These are phyloP conservation scores for Cercospora sojina DNA, from an alignment of 2,329 filamentous ascomycete species.

Conservation along the genomic window DNA sequence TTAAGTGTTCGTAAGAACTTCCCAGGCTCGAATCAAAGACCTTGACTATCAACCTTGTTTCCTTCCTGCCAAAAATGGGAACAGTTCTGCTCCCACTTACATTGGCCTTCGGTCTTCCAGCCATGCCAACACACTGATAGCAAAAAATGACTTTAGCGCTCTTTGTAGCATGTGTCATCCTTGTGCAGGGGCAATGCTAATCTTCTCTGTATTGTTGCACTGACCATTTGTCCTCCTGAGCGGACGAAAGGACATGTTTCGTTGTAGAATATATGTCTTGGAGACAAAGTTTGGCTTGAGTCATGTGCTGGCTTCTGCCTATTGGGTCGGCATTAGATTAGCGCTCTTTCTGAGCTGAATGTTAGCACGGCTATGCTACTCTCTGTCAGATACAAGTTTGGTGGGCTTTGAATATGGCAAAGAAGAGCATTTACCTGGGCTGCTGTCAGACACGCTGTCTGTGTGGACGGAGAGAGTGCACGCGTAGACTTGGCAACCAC, in stretches of 20 bases:
- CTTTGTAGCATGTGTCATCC: constrained; percentile 9
- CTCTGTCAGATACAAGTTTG: no score
- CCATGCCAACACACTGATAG: no score
- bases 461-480: no score
- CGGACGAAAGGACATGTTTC: not conserved
- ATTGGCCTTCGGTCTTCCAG: no score
- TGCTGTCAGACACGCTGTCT: no score
- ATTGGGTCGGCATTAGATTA: no score
- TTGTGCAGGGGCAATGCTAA: constrained; percentile 62
- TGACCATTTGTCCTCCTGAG: constrained; percentile 1
- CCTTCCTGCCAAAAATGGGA: not conserved
- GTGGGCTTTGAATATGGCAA: no score
- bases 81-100: not conserved
- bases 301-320: not conserved
- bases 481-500: not conserved
- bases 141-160: not conserved
- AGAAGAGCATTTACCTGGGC: no score
- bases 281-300: not conserved
- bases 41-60: not conserved
- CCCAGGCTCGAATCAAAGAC: not conserved
- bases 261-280: not conserved
- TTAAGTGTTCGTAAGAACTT: no score
- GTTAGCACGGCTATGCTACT: no score
- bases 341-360: no score
- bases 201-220: constrained; percentile 48